Conservation (phyloP, 306 rosid genomes). For the Leucaena leucocephala region DNA sequence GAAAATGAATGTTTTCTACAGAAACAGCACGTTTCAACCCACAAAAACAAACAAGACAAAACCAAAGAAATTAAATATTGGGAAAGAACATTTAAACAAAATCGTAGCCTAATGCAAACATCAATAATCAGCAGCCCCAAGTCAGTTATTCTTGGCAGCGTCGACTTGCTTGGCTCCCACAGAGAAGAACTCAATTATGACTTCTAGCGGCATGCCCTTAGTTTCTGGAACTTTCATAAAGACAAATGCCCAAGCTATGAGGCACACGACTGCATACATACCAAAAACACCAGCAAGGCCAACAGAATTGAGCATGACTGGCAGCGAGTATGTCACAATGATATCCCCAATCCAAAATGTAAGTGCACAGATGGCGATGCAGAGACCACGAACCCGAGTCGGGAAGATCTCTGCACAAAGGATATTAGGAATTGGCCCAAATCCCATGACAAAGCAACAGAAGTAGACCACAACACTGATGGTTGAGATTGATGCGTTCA, state of each 20-base stretch:
- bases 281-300: slow-evolving; percentile 94
- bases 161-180: slow-evolving; percentile 77
- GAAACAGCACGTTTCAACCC: slow-evolving; percentile 23
- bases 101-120: slow-evolving; percentile 32
- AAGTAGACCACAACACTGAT: slow-evolving; percentile 77
- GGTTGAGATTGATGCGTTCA: slow-evolving; percentile 83
- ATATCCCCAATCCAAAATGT: slow-evolving; percentile 92
- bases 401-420: slow-evolving; percentile 97
- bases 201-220: slow-evolving; percentile 98
- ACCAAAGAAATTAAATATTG: neutral
- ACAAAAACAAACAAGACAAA: neutral
- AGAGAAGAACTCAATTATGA: slow-evolving; percentile 87
- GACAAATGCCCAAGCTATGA: slow-evolving; percentile 77
- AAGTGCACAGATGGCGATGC: slow-evolving; percentile 94
- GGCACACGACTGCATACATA: slow-evolving; percentile 76
- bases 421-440: slow-evolving; percentile 93
- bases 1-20: slow-evolving; percentile 31
- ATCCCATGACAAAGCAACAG: slow-evolving; percentile 92
- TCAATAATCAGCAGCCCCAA: slow-evolving; percentile 1
- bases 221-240: slow-evolving; percentile 92
- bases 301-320: slow-evolving; percentile 82
- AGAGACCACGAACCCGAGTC: slow-evolving; percentile 88
- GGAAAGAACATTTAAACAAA: slow-evolving; percentile 3
- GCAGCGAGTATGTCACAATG: slow-evolving; percentile 88
- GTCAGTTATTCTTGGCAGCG: slow-evolving; percentile 44